These are phyloP conservation scores for Sarocladium brachiariae DNA, from an alignment of 2,329 filamentous ascomycete genomes.

Conservation along the genomic window DNA sequence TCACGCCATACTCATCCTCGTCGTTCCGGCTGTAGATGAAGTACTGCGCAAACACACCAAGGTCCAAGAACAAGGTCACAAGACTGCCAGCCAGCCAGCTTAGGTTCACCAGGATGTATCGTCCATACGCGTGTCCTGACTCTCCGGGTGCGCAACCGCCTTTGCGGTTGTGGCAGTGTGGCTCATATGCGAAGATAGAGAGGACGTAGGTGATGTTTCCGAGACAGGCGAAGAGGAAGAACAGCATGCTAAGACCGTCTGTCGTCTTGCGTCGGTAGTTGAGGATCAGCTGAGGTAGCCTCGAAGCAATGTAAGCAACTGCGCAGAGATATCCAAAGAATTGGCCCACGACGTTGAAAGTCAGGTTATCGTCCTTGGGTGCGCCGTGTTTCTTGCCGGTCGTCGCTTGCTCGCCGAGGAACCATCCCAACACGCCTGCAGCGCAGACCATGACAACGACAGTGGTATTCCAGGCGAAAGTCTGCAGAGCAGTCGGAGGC, in stretches of 20 bases:
- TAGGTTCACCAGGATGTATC: conserved; percentile 82
- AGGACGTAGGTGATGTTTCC: conserved; percentile 92
- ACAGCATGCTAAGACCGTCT: conserved; percentile 86
- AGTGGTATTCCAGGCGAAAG: conserved; percentile 64
- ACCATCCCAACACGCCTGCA: conserved; percentile 83
- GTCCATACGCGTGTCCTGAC: conserved; percentile 58
- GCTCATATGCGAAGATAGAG: conserved; percentile 85
- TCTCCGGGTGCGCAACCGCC: conserved; percentile 59
- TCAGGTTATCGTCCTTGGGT: conserved; percentile 40
- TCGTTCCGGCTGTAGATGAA: conserved; percentile 63
- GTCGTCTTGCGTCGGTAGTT: conserved; percentile 92
- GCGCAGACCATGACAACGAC: conserved; percentile 75
- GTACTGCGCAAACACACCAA: conserved; percentile 85
- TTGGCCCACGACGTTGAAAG: conserved; percentile 74
- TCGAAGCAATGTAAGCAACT: conserved; percentile 78
- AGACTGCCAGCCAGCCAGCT: conserved; percentile 88
- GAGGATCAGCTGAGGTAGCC: conserved; percentile 82
- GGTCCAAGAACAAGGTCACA: conserved; percentile 78
- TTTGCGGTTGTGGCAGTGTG: conserved; percentile 47
- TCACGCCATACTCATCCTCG: conserved; percentile 20
- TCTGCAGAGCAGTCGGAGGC: conserved; percentile 46
- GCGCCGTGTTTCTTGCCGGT: conserved; percentile 31
- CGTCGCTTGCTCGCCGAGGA: conserved; percentile 43
- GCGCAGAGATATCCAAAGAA: conserved; percentile 93
- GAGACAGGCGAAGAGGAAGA: conserved; percentile 93